phyloP scores from a whole-genome alignment of 2,329 filamentous ascomycete species.

The Plenodomus biglobosus region DNA sequence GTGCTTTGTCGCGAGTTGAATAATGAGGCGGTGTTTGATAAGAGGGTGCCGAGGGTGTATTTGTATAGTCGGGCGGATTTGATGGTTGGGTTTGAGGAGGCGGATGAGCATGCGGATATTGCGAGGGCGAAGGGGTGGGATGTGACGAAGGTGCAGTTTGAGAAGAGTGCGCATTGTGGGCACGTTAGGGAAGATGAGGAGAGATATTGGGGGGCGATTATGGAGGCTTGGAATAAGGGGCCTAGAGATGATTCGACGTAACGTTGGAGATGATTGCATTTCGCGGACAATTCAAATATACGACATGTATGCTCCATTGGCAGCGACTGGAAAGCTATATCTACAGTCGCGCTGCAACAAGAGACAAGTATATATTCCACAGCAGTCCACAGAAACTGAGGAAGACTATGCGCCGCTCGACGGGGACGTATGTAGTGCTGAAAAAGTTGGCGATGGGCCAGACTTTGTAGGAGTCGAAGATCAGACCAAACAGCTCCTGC shows the following conservation, averaged over 20 bases:
- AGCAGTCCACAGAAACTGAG: slow-evolving; percentile 70
- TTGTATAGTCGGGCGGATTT: slow-evolving; percentile 62
- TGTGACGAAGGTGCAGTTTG: slow-evolving; percentile 56
- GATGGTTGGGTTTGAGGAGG: slow-evolving; percentile 58
- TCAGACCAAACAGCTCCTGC: slow-evolving; percentile 38
- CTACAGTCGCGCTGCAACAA: slow-evolving; percentile 52
- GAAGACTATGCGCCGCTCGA: slow-evolving; percentile 69
- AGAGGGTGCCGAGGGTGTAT: slow-evolving; percentile 54
- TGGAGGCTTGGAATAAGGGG: slow-evolving; percentile 34
- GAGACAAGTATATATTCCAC: slow-evolving; percentile 75
- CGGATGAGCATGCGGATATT: slow-evolving; percentile 56
- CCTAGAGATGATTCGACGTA: slow-evolving; percentile 1
- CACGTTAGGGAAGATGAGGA: slow-evolving; percentile 60
- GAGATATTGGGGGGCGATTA: slow-evolving; percentile 58
- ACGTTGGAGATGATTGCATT: neutral
- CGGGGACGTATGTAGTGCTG: slow-evolving; percentile 70
- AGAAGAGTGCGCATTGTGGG: slow-evolving; percentile 62
- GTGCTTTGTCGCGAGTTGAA: slow-evolving; percentile 34
- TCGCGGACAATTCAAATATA: neutral
- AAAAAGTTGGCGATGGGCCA: slow-evolving; percentile 72
- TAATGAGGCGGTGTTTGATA: slow-evolving; percentile 30
- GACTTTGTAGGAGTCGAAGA: slow-evolving; percentile 67
- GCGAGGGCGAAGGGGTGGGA: slow-evolving; percentile 54
- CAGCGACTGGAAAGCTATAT: slow-evolving; percentile 2
- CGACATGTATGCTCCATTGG: neutral